Conservation (phyloP, 2,329 filamentous ascomycete species). For the Macrophomina pseudophaseolina region DNA sequence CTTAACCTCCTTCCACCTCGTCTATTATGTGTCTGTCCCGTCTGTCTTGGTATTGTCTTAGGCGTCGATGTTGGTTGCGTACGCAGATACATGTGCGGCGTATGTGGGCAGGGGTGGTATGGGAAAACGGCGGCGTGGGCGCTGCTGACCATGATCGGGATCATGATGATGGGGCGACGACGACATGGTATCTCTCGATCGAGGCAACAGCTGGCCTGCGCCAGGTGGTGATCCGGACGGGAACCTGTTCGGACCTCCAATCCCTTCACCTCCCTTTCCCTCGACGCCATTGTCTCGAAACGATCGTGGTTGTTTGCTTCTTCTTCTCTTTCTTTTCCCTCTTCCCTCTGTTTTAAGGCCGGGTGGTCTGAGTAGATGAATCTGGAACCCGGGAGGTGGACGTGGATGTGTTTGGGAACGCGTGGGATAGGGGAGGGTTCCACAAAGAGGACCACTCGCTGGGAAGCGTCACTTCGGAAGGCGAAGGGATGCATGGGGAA, state of each 20-base stretch:
- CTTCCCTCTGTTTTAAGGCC: background rate
- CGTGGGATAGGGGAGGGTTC: background rate
- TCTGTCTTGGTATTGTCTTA: background rate
- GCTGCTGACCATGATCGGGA: background rate
- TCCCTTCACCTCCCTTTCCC: background rate
- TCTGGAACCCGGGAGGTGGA: background rate
- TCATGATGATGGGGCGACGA: background rate
- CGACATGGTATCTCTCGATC: too few relatives aligned
- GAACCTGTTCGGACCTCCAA: background rate
- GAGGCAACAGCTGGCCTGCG: too few relatives aligned
- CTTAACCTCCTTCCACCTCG: background rate
- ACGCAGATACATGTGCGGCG: background rate
- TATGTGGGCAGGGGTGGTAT: background rate
- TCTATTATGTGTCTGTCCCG: background rate
- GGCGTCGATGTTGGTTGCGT: conserved; percentile 1
- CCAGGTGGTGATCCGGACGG: background rate
- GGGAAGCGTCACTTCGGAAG: conserved; percentile 8
- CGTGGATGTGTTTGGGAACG: background rate
- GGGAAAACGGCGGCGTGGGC: background rate
- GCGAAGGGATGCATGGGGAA: conserved; percentile 4
- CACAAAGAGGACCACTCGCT: background rate
- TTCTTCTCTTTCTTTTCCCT: conserved; percentile 13
- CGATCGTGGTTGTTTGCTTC: background rate
- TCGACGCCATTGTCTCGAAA: background rate
- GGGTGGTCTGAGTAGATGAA: background rate